Base-by-base conservation (phyloP, 306 rosid genomes). In the Acmispon strigosus region DNA sequence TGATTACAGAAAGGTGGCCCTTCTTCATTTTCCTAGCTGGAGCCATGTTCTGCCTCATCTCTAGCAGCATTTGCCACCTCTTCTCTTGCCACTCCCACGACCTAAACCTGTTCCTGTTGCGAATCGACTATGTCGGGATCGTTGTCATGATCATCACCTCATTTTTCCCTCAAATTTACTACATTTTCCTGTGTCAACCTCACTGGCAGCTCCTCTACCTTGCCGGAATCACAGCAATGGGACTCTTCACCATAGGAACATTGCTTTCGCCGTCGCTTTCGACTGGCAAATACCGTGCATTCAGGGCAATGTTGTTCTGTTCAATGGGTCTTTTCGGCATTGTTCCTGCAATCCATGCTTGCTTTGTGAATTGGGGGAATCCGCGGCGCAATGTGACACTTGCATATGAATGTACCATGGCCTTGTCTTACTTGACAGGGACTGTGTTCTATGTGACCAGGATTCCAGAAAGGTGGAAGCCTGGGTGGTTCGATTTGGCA, bases 321-420 rank as follows among this genome's bases (percentile, higher is more conserved):
- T 86, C 99, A 2, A 83, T 94, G 99, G 99, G 97, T 5, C 80
- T 94, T 42, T 94, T 94, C 15, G 99, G 99, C 13, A 77, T 94
- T 17, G 74, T 94, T 32, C 99, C 99, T 0, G 89, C 99, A 1
- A 44, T 89, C 15, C 99, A 94, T 76, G 92, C 95, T 0, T 51
- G 83, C 7, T 12, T 86, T 16, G 92, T 86, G 22, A 94, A 91
- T 32, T 94, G 99, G 99, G 76, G 80, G 0, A 94, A 89, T 47
- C 99, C 96, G 0, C 64, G 76, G 34, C 85, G 99, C 13, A 86
- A 89, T 54, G 53, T 76, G 1, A 91, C 91, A 0, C 62, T 94
- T 2, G 88, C 77, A 2, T 94, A 84, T 43, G 99, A 94, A 80
- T 60, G 71, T 37, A 68, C 79, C 51, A 94, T 94, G 99, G 97